These are phyloP conservation scores for Noccaea bulbosa DNA, from an alignment of 345 rosid species.

Conservation along the genomic window DNA sequence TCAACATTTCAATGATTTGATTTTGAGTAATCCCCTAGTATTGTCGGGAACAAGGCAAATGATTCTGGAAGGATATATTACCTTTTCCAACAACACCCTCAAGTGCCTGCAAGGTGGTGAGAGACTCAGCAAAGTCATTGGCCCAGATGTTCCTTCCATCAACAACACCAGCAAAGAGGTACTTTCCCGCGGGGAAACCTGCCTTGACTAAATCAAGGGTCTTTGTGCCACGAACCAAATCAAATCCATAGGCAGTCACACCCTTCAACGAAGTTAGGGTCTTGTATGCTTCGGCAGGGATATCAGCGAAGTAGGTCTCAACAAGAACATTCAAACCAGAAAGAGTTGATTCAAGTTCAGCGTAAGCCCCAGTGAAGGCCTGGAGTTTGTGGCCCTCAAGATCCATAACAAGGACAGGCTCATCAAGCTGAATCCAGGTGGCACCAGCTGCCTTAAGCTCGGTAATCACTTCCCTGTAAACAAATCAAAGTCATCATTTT, in stretches of 20 bases:
- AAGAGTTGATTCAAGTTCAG: constrained; percentile 78
- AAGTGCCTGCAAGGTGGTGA: constrained; percentile 59
- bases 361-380: constrained; percentile 81
- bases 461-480: constrained; percentile 77
- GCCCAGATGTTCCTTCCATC: constrained; percentile 99
- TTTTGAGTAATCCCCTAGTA: neutral
- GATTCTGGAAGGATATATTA: constrained; percentile 28
- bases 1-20: constrained; percentile 13
- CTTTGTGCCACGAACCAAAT: constrained; percentile 90
- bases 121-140: constrained; percentile 86
- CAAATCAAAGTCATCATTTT: constrained; percentile 17
- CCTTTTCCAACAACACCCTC: constrained; percentile 95
- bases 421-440: constrained; percentile 95
- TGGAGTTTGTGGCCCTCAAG: constrained; percentile 84
- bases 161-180: constrained; percentile 94
- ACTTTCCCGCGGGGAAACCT: constrained; percentile 77
- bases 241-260: constrained; percentile 84
- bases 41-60: constrained; percentile 1
- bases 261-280: constrained; percentile 87
- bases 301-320: constrained; percentile 97
- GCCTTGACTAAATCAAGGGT: constrained; percentile 84
- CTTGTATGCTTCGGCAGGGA: constrained; percentile 82
- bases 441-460: constrained; percentile 99
- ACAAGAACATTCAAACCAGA: constrained; percentile 82
- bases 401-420: constrained; percentile 90